A percentile compares a stretch with the other conserved stretches of the same genome.
Evolutionary conservation across 352 stramenopile genomes (phyloP).

Genomic region (Stephanocyclus meneghinianus): DNA sequence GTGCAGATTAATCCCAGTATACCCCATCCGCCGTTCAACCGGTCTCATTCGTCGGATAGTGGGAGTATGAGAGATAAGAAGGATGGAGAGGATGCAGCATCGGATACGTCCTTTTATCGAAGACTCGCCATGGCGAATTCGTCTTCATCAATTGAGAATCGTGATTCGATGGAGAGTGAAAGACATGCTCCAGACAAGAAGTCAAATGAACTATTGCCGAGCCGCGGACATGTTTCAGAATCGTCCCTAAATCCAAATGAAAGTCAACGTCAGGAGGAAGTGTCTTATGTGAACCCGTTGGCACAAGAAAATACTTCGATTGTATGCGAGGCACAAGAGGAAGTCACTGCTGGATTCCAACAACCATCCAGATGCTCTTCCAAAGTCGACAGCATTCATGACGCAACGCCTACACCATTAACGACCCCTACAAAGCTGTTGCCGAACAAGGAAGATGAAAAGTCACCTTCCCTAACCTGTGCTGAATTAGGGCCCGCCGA

Average conservation of each 20-base stretch:
- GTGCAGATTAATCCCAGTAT: slow-evolving; percentile 6
- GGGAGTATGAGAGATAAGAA: slow-evolving; percentile 1
- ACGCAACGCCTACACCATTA: not conserved
- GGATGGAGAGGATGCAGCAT: not conserved
- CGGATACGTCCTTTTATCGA: slow-evolving; percentile 6
- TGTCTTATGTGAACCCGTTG: not conserved
- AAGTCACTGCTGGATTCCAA: not conserved
- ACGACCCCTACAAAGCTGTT: not conserved
- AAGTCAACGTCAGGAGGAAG: too few relatives aligned
- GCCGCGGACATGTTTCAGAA: not conserved
- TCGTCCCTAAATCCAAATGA: too few relatives aligned
- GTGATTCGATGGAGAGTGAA: not conserved
- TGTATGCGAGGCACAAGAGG: not conserved
- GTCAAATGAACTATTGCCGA: not conserved
- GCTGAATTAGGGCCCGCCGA: slow-evolving; percentile 28
- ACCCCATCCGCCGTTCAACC: not conserved
- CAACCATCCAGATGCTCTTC: not conserved
- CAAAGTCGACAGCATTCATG: not conserved
- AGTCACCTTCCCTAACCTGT: slow-evolving; percentile 38
- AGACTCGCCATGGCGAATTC: not conserved
- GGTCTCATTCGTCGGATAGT: not conserved
- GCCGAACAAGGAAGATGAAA: slow-evolving; percentile 19
- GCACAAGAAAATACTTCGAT: not conserved
- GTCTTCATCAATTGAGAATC: not conserved
- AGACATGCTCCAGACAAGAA: not conserved